These are phyloP conservation scores for Suillus luteus DNA, from an alignment of 768 basidiomycete genomes.

Conservation along the genomic window DNA sequence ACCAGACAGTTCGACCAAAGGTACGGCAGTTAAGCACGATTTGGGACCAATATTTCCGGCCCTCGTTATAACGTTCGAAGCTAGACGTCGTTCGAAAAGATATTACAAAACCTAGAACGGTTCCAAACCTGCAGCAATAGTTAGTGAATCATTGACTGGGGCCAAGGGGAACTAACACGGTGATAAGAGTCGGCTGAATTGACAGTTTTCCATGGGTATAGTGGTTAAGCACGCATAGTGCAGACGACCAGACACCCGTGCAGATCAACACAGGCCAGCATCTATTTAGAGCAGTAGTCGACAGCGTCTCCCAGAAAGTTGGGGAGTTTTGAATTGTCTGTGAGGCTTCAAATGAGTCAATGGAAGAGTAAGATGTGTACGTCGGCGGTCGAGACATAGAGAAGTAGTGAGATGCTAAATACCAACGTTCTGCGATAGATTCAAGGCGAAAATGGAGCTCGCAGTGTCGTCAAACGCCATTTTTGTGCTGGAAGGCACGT, in stretches of 20 bases:
- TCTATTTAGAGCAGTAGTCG: slow-evolving; percentile 29
- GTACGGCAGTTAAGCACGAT: slow-evolving; percentile 56
- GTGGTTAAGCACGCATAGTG: no score
- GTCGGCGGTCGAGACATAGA: not conserved
- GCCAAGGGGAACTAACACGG: slow-evolving; percentile 20
- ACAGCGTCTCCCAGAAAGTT: not conserved
- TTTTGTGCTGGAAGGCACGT: not conserved
- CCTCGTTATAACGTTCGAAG: slow-evolving; percentile 75
- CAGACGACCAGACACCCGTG: slow-evolving; percentile 57
- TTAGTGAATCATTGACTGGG: slow-evolving; percentile 26
- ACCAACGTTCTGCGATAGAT: not conserved
- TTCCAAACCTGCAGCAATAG: slow-evolving; percentile 44
- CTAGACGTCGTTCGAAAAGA: slow-evolving; percentile 72
- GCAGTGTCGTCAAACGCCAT: not conserved
- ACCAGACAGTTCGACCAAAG: slow-evolving; percentile 64
- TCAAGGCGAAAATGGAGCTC: not conserved
- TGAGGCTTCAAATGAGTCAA: not conserved
- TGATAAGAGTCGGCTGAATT: slow-evolving; percentile 58
- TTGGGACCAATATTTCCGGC: slow-evolving; percentile 63
- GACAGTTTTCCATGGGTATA: slow-evolving; percentile 35
- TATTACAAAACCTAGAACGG: slow-evolving; percentile 73
- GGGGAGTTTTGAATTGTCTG: not conserved
- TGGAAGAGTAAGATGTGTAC: not conserved
- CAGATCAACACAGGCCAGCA: slow-evolving; percentile 58
- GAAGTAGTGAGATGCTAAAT: not conserved